Percentiles rank a stretch among this genome's conserved stretches.
These are phyloP conservation scores for Helianthus annuus DNA, from an alignment of 129 eudicot species.

Conservation along the genomic window DNA sequence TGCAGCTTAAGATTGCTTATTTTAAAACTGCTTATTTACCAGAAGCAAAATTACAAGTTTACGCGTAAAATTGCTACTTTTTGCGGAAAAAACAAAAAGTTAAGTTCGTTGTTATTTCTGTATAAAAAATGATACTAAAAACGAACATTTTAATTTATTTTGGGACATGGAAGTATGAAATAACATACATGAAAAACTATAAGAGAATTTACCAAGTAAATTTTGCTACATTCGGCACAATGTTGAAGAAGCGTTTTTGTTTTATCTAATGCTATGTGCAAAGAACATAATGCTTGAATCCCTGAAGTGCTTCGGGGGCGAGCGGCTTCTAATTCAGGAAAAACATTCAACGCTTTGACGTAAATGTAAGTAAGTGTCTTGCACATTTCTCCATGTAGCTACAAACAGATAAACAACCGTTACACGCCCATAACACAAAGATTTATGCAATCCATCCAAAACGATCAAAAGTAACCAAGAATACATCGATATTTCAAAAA, in stretches of 20 bases:
- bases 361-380: slow-evolving; percentile 64
- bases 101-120: too few species aligned
- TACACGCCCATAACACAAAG: slow-evolving; percentile 8
- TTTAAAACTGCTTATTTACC: too few species aligned
- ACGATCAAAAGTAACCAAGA: background rate
- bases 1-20: too few species aligned
- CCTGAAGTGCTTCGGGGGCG: slow-evolving; percentile 96
- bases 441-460: background rate
- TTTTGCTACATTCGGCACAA: slow-evolving; percentile 95
- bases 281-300: slow-evolving; percentile 92
- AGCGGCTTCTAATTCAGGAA: slow-evolving; percentile 89
- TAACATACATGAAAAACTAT: background rate
- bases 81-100: too few species aligned
- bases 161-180: background rate
- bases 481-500: too few species aligned
- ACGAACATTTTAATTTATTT: background rate
- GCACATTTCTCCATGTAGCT: slow-evolving; percentile 98
- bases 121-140: too few species aligned
- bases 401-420: slow-evolving; percentile 18
- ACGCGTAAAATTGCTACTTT: too few species aligned
- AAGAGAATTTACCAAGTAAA: slow-evolving; percentile 69
- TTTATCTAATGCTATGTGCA: slow-evolving; percentile 96
- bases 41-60: too few species aligned
- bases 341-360: slow-evolving; percentile 67
- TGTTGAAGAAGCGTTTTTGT: slow-evolving; percentile 88